A percentile compares a stretch with the other conserved stretches of the same genome.
Conservation (phyloP, 2,329 filamentous ascomycete genomes). For the Xylaria arbuscula region DNA sequence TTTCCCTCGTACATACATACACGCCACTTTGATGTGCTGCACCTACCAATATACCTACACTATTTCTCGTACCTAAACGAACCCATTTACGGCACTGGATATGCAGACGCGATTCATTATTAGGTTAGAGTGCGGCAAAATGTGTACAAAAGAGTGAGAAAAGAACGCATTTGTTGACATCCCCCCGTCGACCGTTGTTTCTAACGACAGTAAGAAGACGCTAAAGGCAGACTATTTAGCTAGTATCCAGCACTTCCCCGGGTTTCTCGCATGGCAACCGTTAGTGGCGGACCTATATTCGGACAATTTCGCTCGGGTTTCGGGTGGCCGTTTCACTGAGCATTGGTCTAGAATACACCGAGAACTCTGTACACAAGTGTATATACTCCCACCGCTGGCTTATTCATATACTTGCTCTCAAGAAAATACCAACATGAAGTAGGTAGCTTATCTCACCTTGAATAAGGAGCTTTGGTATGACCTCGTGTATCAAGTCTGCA, state of each 20-base stretch:
- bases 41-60: neutral
- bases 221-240: neutral
- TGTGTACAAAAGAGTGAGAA: neutral
- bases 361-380: neutral
- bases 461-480: neutral
- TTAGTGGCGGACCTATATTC: conserved; percentile 2
- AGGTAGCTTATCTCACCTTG: neutral
- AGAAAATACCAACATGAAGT: no score
- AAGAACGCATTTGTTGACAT: no score
- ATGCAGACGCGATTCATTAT: neutral
- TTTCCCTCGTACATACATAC: neutral
- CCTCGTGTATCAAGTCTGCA: neutral
- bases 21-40: neutral
- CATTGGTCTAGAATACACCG: neutral
- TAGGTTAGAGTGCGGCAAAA: neutral
- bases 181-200: no score
- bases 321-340: conserved; percentile 2
- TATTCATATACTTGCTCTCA: neutral
- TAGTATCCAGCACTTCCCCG: neutral
- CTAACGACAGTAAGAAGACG: no score
- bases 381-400: no score
- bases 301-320: neutral
- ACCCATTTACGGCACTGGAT: neutral
- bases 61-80: neutral
- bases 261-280: conserved; percentile 6